phyloP scores from a whole-genome alignment of 371 early-diverging fungal genomes.

The Apophysomyces sp. region DNA sequence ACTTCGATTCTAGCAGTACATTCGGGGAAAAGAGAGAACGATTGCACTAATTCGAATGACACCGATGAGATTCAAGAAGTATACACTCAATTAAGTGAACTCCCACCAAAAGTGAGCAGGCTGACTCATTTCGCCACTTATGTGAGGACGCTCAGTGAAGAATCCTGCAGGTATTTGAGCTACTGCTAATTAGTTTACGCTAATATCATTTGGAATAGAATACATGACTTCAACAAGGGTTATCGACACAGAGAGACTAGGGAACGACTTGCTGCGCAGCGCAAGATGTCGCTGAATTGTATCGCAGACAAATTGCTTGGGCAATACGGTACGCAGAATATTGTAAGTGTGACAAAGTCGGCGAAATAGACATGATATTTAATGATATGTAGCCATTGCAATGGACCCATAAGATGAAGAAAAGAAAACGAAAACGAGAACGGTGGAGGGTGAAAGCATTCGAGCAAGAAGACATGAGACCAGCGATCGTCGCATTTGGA shows the following conservation, averaged over 20 bases:
- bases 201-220: not conserved
- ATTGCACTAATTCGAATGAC: no score
- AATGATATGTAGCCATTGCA: not conserved
- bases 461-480: not conserved
- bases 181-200: not conserved
- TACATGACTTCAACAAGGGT: not conserved
- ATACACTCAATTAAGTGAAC: no score
- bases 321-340: not conserved
- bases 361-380: not conserved
- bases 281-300: not conserved
- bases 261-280: not conserved
- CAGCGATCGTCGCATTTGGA: not conserved
- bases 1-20: no score
- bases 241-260: not conserved
- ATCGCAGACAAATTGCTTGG: not conserved
- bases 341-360: not conserved
- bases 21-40: no score
- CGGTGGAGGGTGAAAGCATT: not conserved
- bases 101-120: no score
- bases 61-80: no score
- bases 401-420: not conserved
- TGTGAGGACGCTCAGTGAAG: no score
- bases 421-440: not conserved
- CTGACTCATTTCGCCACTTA: no score
- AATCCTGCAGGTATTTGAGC: slow-evolving; percentile 1